Base-by-base conservation (phyloP, 345 rosid species). In the Carallia brachiata region DNA sequence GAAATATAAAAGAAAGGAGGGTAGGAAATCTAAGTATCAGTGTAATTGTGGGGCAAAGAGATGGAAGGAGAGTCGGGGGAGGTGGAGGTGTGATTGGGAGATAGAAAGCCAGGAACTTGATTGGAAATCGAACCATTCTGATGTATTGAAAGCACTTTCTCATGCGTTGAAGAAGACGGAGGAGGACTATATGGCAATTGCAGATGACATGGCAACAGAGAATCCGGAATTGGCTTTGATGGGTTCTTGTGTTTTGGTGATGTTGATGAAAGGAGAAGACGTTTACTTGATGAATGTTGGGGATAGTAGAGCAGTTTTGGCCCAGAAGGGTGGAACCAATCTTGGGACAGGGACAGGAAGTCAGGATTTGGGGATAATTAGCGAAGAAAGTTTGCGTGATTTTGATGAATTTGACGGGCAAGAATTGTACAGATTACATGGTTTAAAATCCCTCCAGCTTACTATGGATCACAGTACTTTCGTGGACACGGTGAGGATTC, bases 241-340 rank as follows among this genome's bases (percentile, higher is more conserved):
- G 95, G 98, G 98, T 18, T 94, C 98, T 13, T 94, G 98, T 48
- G 96, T 94, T 72, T 70, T 94, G 61, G 93, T 84, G 53, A 87
- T 89, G 85, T 61, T 94, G 75, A 88, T 94, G 97, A 88, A 84
- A 56, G 98, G 94, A 34, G 96, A 93, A 66, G 98, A 93, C 70
- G 87, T 89, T 34, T 94, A 94, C 62, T 75, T 94, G 75, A 87
- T 94, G 96, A 94, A 88, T 63, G 90, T 94, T 17, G 98, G 98
- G 5, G 98, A 94, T 39, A 91, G 97, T 62, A 77, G 98, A 9
- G 96, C 95, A 2, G 88, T 94, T 75, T 66, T 94, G 58, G 98
- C 84, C 0, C 77, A 73, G 65, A 90, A 85, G 61, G 68, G 75
- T 0, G 87, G 81, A 70, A 73, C 85, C 52, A 74, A 60, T 71